Evolutionary conservation across 2,329 filamentous ascomycete genomes (phyloP), one percentile per base, ranked within the genome.

Genomic region (Tolypocladium nubicola): DNA sequence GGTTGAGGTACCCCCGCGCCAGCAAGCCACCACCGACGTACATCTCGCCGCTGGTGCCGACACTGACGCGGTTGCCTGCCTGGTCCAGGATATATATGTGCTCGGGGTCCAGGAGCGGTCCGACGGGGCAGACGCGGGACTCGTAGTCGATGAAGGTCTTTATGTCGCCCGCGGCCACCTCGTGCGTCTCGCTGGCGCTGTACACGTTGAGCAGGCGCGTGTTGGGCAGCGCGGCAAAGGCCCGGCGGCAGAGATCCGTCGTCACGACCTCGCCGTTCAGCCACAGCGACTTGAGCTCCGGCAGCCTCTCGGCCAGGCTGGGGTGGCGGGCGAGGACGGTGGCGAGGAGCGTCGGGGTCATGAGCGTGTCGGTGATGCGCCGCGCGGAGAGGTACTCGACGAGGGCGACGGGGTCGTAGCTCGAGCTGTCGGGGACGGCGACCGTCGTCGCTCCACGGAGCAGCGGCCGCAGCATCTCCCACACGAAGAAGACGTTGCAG

Each of bases 401-500:
- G 33, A 93, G 80, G 53, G 85, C 82, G 39, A 83, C 81, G 0
- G 89, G 88, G 62, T 93, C 89, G 65, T 91, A 92, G 71, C 88
- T 91, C 40, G 79, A 81, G 63, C 88, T 83, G 63, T 93, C 89
- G 1, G 88, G 87, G 19, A 92, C 83, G 4, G 86, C 82, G 26
- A 91, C 81, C 5, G 89, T 86, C 0, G 89, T 90, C 3, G 88
- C 89, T 63, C 89, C 89, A 56, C 88, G 81, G 56, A 93, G 68
- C 50, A 93, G 75, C 10, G 89, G 89, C 6, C 89, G 86, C 56
- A 93, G 70, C 57, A 92, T 91, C 69, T 93, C 89, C 89, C 89
- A 93, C 52, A 92, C 79, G 67, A 93, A 93, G 70, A 92, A 93
- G 59, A 92, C 89, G 75, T 92, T 93, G 73, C 88, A 92, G n/a